Base-by-base conservation (phyloP, 2,329 filamentous ascomycete genomes). In the Fusarium citri region DNA sequence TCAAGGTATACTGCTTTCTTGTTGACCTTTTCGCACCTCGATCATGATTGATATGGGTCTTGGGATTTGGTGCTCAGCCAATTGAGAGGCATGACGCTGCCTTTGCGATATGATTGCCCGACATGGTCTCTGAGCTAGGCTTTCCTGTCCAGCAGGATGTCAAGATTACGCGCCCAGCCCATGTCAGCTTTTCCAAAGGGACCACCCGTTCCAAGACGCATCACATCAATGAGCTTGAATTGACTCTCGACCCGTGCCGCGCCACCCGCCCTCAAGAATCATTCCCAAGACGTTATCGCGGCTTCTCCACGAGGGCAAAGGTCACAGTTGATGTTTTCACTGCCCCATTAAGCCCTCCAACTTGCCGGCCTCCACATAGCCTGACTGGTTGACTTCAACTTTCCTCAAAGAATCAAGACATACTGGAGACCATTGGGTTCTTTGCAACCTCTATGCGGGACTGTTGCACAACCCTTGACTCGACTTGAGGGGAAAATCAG, bases 111-210 rank as follows among this genome's bases (percentile, higher is more conserved):
- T 79, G 78, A 86, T 86, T 86, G 84, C 81, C 80, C 80, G 74
- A 81, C 77, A 72, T 74, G 74, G 74, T 72, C 79, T 77, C 77
- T 78, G 79, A 79, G 78, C 79, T 79, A 76, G 76, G 72, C 72
- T 76, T 74, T 66, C 72, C 78, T 77, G 78, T 79, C 84, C 84
- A 86, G 78, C 82, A 78, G 79, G 77, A 81, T 81, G 79, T 79
- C 79, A 80, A 79, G 76, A 80, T 84, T 87, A 87, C 82, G 85
- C 86, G 85, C 85, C 85, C 72, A 72, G 71, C 70, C 78, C 72
- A 79, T 82, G 71, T 68, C 70, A 70, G 56, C 59, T 62, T 63
- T 54, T 59, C 49, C 37, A 54, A 64, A 59, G 62, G 55, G 59
- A 68, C 65, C 56, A 43, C 49, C 51, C 59, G 64, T 59, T 53